These are phyloP conservation scores for Lobosporangium transversale DNA, from an alignment of 192 early-diverging fungal genomes.

Conservation along the genomic window DNA sequence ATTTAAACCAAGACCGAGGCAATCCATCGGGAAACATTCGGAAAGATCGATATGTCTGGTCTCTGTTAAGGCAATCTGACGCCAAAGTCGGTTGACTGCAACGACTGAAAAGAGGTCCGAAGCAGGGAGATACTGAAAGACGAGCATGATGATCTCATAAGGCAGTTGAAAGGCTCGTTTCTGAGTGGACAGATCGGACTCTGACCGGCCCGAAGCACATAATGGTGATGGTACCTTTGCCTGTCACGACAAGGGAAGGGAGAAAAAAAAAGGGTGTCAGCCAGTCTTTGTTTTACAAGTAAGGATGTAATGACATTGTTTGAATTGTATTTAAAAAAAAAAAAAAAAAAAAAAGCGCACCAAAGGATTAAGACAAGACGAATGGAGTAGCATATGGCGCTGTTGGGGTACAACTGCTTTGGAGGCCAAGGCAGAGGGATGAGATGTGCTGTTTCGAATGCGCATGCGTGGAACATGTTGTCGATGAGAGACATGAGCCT, in stretches of 20 bases:
- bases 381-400: too few relatives aligned
- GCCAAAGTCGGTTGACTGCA: slow-evolving; percentile 40
- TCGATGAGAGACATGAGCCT: slow-evolving; percentile 7
- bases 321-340: too few relatives aligned
- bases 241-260: not conserved
- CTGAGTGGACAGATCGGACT: too few relatives aligned
- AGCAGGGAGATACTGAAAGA: slow-evolving; percentile 40
- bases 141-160: slow-evolving; percentile 31
- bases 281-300: too few relatives aligned
- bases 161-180: slow-evolving; percentile 17
- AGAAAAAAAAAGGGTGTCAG: too few relatives aligned
- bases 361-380: too few relatives aligned
- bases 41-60: slow-evolving; percentile 47
- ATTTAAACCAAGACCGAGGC: slow-evolving; percentile 41
- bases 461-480: slow-evolving; percentile 23
- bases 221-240: not conserved
- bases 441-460: slow-evolving; percentile 4
- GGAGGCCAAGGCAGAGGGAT: not conserved
- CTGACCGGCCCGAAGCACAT: too few relatives aligned
- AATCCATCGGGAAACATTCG: slow-evolving; percentile 39
- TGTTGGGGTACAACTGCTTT: slow-evolving; percentile 11
- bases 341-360: too few relatives aligned
- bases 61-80: slow-evolving; percentile 34
- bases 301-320: too few relatives aligned
- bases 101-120: slow-evolving; percentile 42